Evolutionary conservation across 805 yeast genomes (phyloP), one percentile per base, ranked within the genome.

Genomic region (Candida taoyuanica): DNA sequence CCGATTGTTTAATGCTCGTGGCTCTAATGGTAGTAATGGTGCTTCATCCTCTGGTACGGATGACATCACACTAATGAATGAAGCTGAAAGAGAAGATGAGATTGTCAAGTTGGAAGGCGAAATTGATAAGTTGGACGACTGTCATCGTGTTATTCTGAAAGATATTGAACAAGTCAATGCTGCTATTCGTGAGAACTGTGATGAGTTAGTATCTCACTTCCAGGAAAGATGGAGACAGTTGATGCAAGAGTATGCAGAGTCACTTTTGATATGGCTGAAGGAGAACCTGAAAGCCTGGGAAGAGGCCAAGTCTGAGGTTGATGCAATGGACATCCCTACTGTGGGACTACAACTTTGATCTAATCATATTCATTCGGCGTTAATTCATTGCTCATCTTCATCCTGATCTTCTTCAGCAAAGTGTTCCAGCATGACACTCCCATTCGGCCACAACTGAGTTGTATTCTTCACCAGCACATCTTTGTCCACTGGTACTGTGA

Each of bases 371-470:
- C 19, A 26, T 14, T 16, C 27, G 29, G 8, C 14, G 15, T 4
- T 15, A n/a, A 14, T 5, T 7, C n/a, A 20, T 18, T 25, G 35
- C 3, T 40, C 48, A 4, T 52, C 56, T 2, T 57, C 63, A 1
- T 53, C 60, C 2, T 62, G 62, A 6, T 52, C 63, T 14, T 56
- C 49, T 5, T 59, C 42, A 3, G 55, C 60, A 15, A 39, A 26
- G 24, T 35, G 56, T 48, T 78, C 84, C 4, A 78, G 71, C 36
- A 81, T 58, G 18, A 83, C 48, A 46, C 74, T 80, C 2, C 88
- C 88, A 49, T 70, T 80, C n/a, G 93, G 93, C 73, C 74, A 78
- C n/a, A 83, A 53, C 26, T 71, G 63, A 1, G 61, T 49, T 26
- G 67, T 67, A 23, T 74, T 72, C 21, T 51, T 53, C 5, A 83